These are phyloP conservation scores for Baorangia bicolor DNA, from an alignment of 768 basidiomycete genomes.

Conservation along the genomic window DNA sequence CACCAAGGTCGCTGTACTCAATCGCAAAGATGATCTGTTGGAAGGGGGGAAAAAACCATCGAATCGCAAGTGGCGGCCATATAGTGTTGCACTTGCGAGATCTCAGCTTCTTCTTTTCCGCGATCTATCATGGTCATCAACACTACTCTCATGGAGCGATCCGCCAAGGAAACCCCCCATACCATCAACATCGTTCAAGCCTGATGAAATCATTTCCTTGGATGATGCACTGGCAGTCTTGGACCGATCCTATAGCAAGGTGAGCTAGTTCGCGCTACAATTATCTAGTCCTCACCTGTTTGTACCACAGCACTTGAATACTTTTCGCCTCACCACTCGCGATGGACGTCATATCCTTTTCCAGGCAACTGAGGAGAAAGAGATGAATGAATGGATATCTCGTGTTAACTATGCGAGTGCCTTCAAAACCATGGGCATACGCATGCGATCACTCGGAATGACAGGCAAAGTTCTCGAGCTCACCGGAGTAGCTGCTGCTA, in stretches of 20 bases:
- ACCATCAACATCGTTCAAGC: constrained; percentile 51
- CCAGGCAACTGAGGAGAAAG: constrained; percentile 63
- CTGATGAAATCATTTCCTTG: constrained; percentile 84
- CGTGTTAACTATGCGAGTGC: constrained; percentile 92
- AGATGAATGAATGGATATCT: constrained; percentile 89
- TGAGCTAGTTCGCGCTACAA: constrained; percentile 31
- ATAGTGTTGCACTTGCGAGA: constrained; percentile 81
- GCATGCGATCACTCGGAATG: constrained; percentile 75
- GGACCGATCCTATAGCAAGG: constrained; percentile 78
- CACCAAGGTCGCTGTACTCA: constrained; percentile 77
- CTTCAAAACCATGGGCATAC: constrained; percentile 82
- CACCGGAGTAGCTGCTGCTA: constrained; percentile 83
- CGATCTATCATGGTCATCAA: constrained; percentile 56
- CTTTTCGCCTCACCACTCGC: constrained; percentile 74
- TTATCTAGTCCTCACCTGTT: constrained; percentile 2
- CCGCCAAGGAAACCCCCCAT: constrained; percentile 37
- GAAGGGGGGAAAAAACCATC: constrained; percentile 75
- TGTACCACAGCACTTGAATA: constrained; percentile 50
- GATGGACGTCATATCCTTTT: constrained; percentile 82
- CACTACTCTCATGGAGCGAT: constrained; percentile 45
- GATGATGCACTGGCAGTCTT: constrained; percentile 77
- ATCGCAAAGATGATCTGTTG: constrained; percentile 74
- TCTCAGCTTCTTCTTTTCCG: constrained; percentile 92
- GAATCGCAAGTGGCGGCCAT: constrained; percentile 86
- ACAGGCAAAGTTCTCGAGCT: constrained; percentile 68